Base-by-base conservation (phyloP, 2,329 filamentous ascomycete species). In the Coleophoma cylindrospora region DNA sequence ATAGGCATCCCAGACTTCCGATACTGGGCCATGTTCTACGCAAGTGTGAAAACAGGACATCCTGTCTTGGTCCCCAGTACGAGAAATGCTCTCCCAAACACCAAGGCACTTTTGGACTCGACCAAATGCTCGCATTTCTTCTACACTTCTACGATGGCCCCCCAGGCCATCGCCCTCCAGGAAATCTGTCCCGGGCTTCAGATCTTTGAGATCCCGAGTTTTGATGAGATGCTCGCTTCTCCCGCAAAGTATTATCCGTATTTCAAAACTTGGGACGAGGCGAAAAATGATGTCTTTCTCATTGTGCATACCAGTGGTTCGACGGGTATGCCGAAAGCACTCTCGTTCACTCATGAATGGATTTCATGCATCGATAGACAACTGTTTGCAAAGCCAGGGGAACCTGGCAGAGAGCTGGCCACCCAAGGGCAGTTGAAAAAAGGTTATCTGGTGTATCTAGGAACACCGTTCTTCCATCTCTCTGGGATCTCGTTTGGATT, bases 271-370 rank as follows among this genome's bases (percentile, higher is more conserved):
- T 51, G 15, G 9, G 45, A 48, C 22, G 46, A 49, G 33, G 53
- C 40, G 4, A 36, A 40, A n/a, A 21, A 40, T 14, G 34, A 21
- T n/a, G 12, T 17, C n/a, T 38, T 47, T 21, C 38, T 55, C 43
- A 50, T 52, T 17, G 41, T 55, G 3, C 53, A 57, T 17, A 1
- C 56, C 13, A 49, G 55, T 22, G 80, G 81, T 5, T 80, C 75
- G 0, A 73, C 82, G 0, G 80, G 81, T 0, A 67, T 83, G 0
- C 81, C 81, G 0, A 84, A 84, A 48, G 75, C 75, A 0, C 76
- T 79, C 36, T 38, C 14, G 14, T 17, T 38, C 36, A 38, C 14
- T 17, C 36, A 38, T 17, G 12, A n/a, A 8, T 14, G 14, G 15
- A 7, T 38, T 38, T 3, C 2, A 4, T 17, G 36, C 7, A 7